Evolutionary conservation across 768 basidiomycete species (phyloP).

Genomic region (Rhodocollybia butyracea): DNA sequence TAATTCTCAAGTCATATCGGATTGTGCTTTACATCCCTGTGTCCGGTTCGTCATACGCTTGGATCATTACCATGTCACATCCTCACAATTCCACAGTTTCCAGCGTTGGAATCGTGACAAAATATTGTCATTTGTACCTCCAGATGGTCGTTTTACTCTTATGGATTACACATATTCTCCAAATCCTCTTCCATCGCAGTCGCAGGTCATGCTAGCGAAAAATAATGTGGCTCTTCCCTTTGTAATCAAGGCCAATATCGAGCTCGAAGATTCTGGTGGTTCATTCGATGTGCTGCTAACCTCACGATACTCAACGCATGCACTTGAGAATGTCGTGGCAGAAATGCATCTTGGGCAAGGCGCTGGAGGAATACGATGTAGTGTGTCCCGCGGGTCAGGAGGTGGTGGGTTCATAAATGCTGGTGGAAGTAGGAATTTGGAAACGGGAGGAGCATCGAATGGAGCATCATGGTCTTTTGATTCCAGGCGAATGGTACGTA

Average conservation of each 20-base stretch:
- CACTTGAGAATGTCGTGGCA: slow-evolving; percentile 69
- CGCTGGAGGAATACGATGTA: slow-evolving; percentile 70
- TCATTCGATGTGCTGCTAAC: slow-evolving; percentile 60
- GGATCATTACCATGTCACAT: slow-evolving; percentile 1
- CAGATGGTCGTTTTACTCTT: slow-evolving; percentile 84
- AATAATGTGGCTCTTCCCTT: slow-evolving; percentile 47
- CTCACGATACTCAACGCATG: slow-evolving; percentile 58
- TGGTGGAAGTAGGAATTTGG: slow-evolving; percentile 24
- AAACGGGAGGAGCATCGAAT: slow-evolving; percentile 25
- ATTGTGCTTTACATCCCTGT: slow-evolving; percentile 91
- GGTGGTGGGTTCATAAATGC: slow-evolving; percentile 41
- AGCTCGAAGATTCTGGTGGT: slow-evolving; percentile 43
- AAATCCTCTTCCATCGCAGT: slow-evolving; percentile 26
- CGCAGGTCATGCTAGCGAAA: neutral
- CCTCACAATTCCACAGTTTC: slow-evolving; percentile 42
- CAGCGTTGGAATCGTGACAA: slow-evolving; percentile 78
- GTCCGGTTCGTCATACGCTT: slow-evolving; percentile 66
- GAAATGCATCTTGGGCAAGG: slow-evolving; percentile 76
- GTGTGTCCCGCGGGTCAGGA: slow-evolving; percentile 46
- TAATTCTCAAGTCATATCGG: slow-evolving; percentile 68
- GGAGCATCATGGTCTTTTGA: slow-evolving; percentile 84
- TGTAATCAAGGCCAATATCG: slow-evolving; percentile 45
- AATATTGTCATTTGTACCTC: slow-evolving; percentile 86
- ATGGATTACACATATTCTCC: slow-evolving; percentile 76
- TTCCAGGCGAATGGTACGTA: slow-evolving; percentile 53